phyloP scores from a whole-genome alignment of 768 basidiomycete genomes.

The Psilocybe cubensis region DNA sequence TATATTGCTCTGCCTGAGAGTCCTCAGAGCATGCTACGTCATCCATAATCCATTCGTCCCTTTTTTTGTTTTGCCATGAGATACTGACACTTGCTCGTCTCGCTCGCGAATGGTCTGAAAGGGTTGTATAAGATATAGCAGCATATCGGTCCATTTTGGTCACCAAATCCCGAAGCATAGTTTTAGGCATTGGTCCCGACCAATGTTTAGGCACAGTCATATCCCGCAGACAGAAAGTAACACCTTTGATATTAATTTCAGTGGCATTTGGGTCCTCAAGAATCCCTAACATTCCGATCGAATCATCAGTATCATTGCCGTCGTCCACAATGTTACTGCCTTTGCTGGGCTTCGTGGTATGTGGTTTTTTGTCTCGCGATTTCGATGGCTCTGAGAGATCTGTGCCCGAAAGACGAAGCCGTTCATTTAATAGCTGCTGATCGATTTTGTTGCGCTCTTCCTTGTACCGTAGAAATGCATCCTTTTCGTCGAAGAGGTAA shows the following conservation, averaged over 20 bases:
- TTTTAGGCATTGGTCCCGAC: constrained; percentile 82
- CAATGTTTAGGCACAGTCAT: constrained; percentile 85
- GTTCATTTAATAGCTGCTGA: constrained; percentile 44
- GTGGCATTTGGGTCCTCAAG: constrained; percentile 65
- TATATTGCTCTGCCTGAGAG: constrained; percentile 86
- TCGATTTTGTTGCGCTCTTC: constrained; percentile 57
- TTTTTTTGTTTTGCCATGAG: constrained; percentile 67
- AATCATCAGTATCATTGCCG: constrained; percentile 46
- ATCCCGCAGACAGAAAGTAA: constrained; percentile 58
- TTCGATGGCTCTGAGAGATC: neutral
- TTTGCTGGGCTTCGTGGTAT: constrained; percentile 3
- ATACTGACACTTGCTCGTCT: constrained; percentile 74
- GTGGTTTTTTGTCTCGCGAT: constrained; percentile 1
- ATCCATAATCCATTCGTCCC: constrained; percentile 79
- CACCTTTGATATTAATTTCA: constrained; percentile 60
- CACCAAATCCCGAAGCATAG: constrained; percentile 68
- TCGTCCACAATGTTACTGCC: constrained; percentile 55
- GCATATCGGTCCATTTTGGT: constrained; percentile 75
- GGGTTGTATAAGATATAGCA: constrained; percentile 62
- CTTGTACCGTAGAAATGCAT: constrained; percentile 63
- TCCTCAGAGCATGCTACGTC: constrained; percentile 81
- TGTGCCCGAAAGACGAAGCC: constrained; percentile 28
- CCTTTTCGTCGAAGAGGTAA: constrained; percentile 73
- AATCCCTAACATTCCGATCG: constrained; percentile 71
- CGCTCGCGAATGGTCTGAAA: constrained; percentile 77